Conservation (phyloP, 768 basidiomycete genomes). For the Cyclocybe cylindracea region DNA sequence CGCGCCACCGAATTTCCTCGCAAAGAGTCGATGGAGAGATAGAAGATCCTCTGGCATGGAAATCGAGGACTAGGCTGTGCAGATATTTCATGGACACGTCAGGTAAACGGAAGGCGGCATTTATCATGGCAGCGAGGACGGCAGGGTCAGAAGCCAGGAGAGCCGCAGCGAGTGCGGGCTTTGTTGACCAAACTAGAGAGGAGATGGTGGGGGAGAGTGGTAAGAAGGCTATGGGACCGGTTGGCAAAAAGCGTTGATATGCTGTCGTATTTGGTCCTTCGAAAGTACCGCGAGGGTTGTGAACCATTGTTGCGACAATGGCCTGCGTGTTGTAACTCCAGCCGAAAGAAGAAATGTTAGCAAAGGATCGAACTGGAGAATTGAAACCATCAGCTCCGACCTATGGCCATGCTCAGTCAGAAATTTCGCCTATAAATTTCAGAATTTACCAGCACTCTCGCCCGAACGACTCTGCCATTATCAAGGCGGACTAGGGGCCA, state of each 20-base stretch:
- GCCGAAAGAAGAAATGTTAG: constrained; percentile 84
- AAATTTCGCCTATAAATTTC: neutral
- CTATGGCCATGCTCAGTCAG: constrained; percentile 34
- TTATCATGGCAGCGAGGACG: constrained; percentile 75
- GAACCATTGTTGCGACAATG: constrained; percentile 85
- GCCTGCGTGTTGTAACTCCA: constrained; percentile 91
- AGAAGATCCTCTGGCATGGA: constrained; percentile 41
- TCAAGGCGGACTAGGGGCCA: constrained; percentile 86
- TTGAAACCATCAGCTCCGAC: constrained; percentile 96
- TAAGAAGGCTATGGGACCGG: constrained; percentile 94
- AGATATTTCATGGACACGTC: constrained; percentile 71
- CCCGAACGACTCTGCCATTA: constrained; percentile 61
- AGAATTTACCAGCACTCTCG: constrained; percentile 67
- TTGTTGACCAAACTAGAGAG: constrained; percentile 95
- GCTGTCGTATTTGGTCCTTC: constrained; percentile 75
- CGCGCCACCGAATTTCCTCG: constrained; percentile 73
- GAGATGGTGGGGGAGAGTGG: constrained; percentile 79
- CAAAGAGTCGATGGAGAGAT: constrained; percentile 50
- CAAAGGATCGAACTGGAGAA: constrained; percentile 88
- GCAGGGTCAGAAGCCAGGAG: constrained; percentile 65
- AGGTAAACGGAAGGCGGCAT: constrained; percentile 88
- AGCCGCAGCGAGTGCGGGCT: constrained; percentile 70
- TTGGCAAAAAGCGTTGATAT: constrained; percentile 93
- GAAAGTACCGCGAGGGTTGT: constrained; percentile 64
- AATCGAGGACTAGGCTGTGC: constrained; percentile 59